A percentile compares a stretch with the other conserved stretches of the same genome.
Evolutionary conservation across 1,284 basidiomycete species (phyloP).

Genomic region (Apiotrichum gamsii): DNA sequence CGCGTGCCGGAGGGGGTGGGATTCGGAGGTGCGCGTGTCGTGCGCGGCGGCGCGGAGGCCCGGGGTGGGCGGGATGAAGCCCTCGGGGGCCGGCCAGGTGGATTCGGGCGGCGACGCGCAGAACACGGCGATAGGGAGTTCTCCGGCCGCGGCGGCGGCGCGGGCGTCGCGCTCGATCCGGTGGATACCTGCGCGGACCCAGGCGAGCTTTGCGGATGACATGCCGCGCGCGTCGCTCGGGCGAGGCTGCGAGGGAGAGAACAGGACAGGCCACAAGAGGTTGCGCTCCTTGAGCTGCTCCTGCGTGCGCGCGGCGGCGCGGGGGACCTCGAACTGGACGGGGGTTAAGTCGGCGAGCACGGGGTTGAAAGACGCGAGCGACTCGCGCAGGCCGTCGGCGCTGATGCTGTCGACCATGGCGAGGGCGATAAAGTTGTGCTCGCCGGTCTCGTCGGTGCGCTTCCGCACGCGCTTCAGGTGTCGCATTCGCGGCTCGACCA

Average conservation of each 20-base stretch:
- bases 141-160: constrained; percentile 51
- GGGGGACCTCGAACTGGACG: constrained; percentile 61
- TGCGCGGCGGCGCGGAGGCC: constrained; percentile 48
- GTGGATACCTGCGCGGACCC: constrained; percentile 67
- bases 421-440: constrained; percentile 24
- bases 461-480: constrained; percentile 68
- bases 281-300: constrained; percentile 63
- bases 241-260: constrained; percentile 62
- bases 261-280: constrained; percentile 72
- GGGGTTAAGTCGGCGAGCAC: constrained; percentile 48
- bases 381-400: constrained; percentile 22
- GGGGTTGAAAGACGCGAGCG: constrained; percentile 44
- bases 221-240: constrained; percentile 54
- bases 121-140: constrained; percentile 72
- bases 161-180: constrained; percentile 54
- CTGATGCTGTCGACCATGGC: constrained; percentile 26
- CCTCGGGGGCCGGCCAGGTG: constrained; percentile 41
- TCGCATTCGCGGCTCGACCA: constrained; percentile 53
- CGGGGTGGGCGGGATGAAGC: constrained; percentile 52
- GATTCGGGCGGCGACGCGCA: constrained; percentile 59
- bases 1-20: constrained; percentile 76
- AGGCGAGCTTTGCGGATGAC: constrained; percentile 59
- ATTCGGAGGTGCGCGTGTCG: constrained; percentile 63
- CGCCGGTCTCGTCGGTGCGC: constrained; percentile 5
- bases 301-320: constrained; percentile 62